These are phyloP conservation scores for Francoa sonchifolia DNA, from an alignment of 441 rosid genomes.

Conservation along the genomic window DNA sequence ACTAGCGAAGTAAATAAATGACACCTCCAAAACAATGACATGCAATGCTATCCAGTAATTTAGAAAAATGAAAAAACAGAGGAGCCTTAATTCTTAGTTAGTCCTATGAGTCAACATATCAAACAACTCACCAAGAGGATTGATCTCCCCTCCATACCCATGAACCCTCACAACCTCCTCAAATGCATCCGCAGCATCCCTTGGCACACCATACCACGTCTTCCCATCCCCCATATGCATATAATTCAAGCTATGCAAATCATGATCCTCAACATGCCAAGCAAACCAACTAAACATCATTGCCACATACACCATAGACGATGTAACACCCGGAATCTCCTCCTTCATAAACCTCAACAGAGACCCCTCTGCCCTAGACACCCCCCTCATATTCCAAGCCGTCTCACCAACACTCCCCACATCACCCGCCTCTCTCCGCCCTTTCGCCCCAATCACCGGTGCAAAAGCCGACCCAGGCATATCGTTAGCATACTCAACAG, in stretches of 20 bases:
- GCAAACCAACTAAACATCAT: constrained; percentile 99
- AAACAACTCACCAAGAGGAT: constrained; percentile 76
- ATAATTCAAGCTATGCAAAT: constrained; percentile 93
- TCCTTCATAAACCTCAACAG: constrained; percentile 94
- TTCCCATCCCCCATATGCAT: constrained; percentile 92
- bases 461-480: constrained; percentile 96
- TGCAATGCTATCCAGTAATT: neutral
- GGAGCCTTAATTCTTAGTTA: neutral
- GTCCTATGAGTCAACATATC: neutral
- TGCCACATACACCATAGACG: constrained; percentile 92
- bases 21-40: neutral
- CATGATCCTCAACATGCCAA: constrained; percentile 99
- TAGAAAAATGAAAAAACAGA: too few species aligned
- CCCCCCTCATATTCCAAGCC: constrained; percentile 93
- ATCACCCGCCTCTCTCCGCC: constrained; percentile 34
- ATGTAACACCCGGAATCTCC: constrained; percentile 96
- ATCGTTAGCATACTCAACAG: constrained; percentile 94
- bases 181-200: constrained; percentile 79
- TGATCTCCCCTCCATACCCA: constrained; percentile 88
- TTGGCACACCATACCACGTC: constrained; percentile 97
- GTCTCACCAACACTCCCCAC: constrained; percentile 75
- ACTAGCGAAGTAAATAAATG: too few species aligned
- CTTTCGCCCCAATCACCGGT: constrained; percentile 28
- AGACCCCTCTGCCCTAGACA: constrained; percentile 85
- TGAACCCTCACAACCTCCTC: constrained; percentile 95